A percentile compares a stretch with the other conserved stretches of the same genome.
Conservation (phyloP, 1,284 basidiomycete genomes). For the Ceratobasidium sp. region DNA sequence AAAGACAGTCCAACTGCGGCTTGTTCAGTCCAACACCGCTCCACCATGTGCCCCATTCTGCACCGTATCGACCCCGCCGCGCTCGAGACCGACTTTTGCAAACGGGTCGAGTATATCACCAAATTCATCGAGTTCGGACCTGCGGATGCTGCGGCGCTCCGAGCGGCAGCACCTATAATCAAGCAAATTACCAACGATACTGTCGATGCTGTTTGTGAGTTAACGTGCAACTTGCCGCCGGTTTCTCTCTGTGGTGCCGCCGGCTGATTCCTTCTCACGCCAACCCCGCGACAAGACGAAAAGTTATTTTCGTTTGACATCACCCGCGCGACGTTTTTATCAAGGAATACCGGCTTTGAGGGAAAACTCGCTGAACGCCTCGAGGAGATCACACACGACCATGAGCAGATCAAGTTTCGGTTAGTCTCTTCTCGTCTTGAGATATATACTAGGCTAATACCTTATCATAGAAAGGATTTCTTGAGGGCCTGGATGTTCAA, state of each 20-base stretch:
- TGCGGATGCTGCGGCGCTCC: constrained; percentile 43
- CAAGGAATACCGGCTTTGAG: constrained; percentile 46
- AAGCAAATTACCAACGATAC: constrained; percentile 12
- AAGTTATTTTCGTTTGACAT: constrained; percentile 48
- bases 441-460: not conserved
- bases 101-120: constrained; percentile 45
- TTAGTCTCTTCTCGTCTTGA: constrained; percentile 21
- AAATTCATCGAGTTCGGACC: constrained; percentile 47
- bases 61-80: constrained; percentile 34
- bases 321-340: constrained; percentile 46
- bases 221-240: not conserved
- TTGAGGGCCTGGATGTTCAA: constrained; percentile 47
- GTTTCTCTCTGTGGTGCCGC: not conserved
- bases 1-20: not conserved
- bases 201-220: constrained; percentile 47
- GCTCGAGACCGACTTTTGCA: constrained; percentile 33
- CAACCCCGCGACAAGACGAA: constrained; percentile 33
- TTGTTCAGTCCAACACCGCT: not conserved
- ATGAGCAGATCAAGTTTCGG: constrained; percentile 47
- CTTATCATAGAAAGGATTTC: constrained; percentile 45
- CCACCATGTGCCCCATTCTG: constrained; percentile 39
- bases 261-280: constrained; percentile 9
- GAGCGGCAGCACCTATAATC: constrained; percentile 39
- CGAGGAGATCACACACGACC: constrained; percentile 43
- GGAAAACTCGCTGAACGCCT: constrained; percentile 24